A percentile compares a stretch with the other conserved stretches of the same genome.
Evolutionary conservation across 345 rosid species (phyloP).

Genomic region (Trapa incisa): DNA sequence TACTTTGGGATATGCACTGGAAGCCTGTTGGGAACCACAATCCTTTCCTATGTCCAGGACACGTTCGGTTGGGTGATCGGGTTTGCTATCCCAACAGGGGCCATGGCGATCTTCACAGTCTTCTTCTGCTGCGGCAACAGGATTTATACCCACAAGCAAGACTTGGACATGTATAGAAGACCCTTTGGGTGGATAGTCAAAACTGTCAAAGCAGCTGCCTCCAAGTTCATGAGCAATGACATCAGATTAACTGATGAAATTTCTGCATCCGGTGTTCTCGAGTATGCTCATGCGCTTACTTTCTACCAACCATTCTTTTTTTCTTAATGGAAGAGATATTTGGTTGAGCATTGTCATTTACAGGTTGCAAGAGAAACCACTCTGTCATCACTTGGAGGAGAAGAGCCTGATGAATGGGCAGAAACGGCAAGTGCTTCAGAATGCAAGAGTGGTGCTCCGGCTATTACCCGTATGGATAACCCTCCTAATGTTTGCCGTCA

Average conservation of each 20-base stretch:
- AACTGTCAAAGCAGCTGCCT: conserved; percentile 23
- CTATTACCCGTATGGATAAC: conserved; percentile 80
- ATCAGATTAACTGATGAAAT: conserved; percentile 29
- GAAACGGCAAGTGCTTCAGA: conserved; percentile 16
- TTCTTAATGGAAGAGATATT: background rate
- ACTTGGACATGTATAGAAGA: conserved; percentile 7
- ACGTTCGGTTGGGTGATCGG: conserved; percentile 87
- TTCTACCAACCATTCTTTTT: background rate
- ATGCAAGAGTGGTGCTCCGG: conserved; percentile 32
- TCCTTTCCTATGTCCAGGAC: conserved; percentile 85
- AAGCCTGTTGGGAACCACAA: conserved; percentile 70
- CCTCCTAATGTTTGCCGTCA: conserved; percentile 82
- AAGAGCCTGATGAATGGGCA: conserved; percentile 12
- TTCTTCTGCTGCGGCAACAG: conserved; percentile 51
- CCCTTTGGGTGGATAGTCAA: conserved; percentile 19
- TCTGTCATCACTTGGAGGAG: conserved; percentile 24
- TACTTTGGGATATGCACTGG: conserved; percentile 83
- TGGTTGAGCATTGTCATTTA: conserved; percentile 2
- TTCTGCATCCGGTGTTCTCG: conserved; percentile 43
- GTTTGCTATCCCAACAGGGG: conserved; percentile 63
- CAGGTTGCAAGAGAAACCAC: conserved; percentile 79
- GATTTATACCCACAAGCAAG: conserved; percentile 32
- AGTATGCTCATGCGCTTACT: conserved; percentile 34
- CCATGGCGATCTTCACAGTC: conserved; percentile 44
- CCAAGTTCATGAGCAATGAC: conserved; percentile 16